phyloP scores from a whole-genome alignment of 495 filamentous ascomycete genomes.

The Penicillium parvum region DNA sequence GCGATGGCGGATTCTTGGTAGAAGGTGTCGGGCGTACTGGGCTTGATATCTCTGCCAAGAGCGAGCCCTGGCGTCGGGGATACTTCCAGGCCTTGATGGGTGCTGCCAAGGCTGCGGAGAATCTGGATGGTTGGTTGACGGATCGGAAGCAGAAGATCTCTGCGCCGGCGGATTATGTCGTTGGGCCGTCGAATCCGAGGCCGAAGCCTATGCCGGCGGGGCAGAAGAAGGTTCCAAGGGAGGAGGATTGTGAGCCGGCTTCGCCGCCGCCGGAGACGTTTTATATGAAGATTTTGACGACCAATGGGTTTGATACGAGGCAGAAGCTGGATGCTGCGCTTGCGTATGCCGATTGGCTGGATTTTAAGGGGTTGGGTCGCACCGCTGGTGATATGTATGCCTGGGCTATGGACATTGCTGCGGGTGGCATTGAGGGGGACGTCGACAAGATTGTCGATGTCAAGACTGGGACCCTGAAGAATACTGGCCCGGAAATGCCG shows the following conservation, averaged over 20 bases:
- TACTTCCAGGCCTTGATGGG: constrained; percentile 79
- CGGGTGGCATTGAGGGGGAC: constrained; percentile 41
- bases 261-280: constrained; percentile 62
- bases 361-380: constrained; percentile 61
- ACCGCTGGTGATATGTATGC: constrained; percentile 64
- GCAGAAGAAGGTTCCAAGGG: constrained; percentile 52
- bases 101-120: constrained; percentile 69
- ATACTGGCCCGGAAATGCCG: constrained; percentile 45
- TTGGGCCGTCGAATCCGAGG: constrained; percentile 77
- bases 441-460: constrained; percentile 51
- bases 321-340: constrained; percentile 76
- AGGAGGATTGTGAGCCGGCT: constrained; percentile 65
- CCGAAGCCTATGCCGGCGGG: constrained; percentile 66
- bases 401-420: constrained; percentile 68
- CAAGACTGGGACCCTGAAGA: constrained; percentile 56
- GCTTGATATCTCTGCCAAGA: constrained; percentile 67
- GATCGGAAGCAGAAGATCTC: constrained; percentile 61
- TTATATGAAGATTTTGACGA: constrained; percentile 75
- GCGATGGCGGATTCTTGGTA: constrained; percentile 52
- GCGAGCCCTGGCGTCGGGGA: constrained; percentile 74
- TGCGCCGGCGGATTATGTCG: constrained; percentile 64
- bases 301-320: constrained; percentile 64
- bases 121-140: constrained; percentile 68
- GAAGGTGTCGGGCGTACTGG: constrained; percentile 54
- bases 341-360: constrained; percentile 76